Percentiles rank a stretch among this genome's conserved stretches.
These are phyloP conservation scores for Solanum sitiens DNA, from an alignment of 257 asterid genomes.

Conservation along the genomic window DNA sequence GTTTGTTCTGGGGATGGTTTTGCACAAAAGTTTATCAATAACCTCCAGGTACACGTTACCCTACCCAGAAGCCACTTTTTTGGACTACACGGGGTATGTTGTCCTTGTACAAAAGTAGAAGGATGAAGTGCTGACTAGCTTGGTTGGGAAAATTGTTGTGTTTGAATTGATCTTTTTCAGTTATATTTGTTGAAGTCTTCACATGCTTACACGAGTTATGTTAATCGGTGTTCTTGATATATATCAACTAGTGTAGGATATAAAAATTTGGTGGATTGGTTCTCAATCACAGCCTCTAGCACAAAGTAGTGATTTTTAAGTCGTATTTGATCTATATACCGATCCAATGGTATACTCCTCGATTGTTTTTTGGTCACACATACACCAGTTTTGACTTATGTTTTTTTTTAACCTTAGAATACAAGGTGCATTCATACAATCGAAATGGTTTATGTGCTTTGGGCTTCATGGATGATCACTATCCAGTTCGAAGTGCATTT, in stretches of 20 bases:
- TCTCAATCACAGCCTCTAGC: background rate
- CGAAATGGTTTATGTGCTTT: slow-evolving; percentile 67
- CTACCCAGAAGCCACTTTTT: background rate
- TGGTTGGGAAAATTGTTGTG: background rate
- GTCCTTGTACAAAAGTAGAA: background rate
- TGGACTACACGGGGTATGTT: background rate
- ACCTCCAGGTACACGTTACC: background rate
- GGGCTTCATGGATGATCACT: slow-evolving; percentile 93
- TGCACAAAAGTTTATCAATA: background rate
- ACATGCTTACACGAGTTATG: background rate
- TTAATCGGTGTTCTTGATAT: background rate
- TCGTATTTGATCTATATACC: background rate
- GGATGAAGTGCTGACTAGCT: background rate
- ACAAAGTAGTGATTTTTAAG: background rate
- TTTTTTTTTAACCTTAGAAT: slow-evolving; percentile 30
- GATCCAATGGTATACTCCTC: background rate
- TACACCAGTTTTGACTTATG: background rate
- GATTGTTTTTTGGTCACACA: background rate
- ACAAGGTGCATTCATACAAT: slow-evolving; percentile 80
- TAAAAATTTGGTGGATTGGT: background rate
- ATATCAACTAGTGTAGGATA: background rate
- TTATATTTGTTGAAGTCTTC: background rate
- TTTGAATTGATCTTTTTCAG: background rate
- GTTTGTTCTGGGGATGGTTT: background rate
- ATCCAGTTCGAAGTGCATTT: slow-evolving; percentile 90